Percentiles rank a stretch among this genome's conserved stretches.
Conservation (phyloP, 768 basidiomycete species). For the Tylopilus vinaceipallidus region DNA sequence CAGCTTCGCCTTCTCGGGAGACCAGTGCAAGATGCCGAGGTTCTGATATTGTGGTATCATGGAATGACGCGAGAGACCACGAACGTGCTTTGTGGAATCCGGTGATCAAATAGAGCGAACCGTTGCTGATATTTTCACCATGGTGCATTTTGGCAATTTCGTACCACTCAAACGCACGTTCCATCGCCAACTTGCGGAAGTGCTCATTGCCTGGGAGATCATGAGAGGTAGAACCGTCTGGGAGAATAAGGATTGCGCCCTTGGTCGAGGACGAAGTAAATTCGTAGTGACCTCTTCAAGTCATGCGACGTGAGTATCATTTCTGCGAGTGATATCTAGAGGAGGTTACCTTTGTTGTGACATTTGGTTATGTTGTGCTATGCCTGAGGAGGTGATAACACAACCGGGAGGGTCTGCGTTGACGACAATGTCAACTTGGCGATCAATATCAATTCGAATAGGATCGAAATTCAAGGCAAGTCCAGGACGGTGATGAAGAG, state of each 20-base stretch:
- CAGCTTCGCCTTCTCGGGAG: background rate
- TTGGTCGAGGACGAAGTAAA: slow-evolving; percentile 4
- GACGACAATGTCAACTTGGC: background rate
- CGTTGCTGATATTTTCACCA: background rate
- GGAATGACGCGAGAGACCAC: slow-evolving; percentile 24
- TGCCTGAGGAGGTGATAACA: background rate
- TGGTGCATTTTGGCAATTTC: slow-evolving; percentile 10
- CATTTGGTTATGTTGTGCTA: background rate
- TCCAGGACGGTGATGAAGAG: background rate
- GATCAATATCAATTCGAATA: background rate
- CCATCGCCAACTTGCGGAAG: slow-evolving; percentile 17
- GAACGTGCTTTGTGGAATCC: slow-evolving; percentile 25
- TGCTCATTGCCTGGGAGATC: slow-evolving; percentile 8
- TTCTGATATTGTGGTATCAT: background rate
- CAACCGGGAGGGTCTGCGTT: background rate
- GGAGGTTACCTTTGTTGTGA: background rate
- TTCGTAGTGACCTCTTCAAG: background rate
- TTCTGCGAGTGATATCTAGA: background rate
- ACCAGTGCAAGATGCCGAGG: background rate
- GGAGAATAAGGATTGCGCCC: slow-evolving; percentile 31
- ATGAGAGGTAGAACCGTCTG: slow-evolving; percentile 23
- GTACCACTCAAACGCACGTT: slow-evolving; percentile 26
- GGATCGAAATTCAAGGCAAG: background rate
- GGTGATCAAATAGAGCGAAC: slow-evolving; percentile 27
- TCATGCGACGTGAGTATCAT: background rate